Evolutionary conservation across 1,284 basidiomycete species (phyloP).

Genomic region (Puccinia triticina): DNA sequence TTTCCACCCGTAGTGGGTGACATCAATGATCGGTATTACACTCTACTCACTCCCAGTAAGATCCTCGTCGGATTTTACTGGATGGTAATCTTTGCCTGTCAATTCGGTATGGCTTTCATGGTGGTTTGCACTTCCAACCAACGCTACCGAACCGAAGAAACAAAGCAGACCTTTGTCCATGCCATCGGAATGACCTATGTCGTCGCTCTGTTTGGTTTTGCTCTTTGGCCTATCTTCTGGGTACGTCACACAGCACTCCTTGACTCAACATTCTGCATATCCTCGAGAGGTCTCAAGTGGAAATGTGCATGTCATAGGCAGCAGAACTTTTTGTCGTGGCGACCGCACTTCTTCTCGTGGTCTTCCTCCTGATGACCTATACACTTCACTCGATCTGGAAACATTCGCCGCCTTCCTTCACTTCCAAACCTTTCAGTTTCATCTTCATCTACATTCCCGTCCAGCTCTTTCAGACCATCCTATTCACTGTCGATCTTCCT

Average conservation of each 20-base stretch:
- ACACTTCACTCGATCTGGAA: conserved; percentile 41
- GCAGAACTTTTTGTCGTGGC: conserved; percentile 35
- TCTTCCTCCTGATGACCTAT: conserved; percentile 38
- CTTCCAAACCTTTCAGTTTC: conserved; percentile 63
- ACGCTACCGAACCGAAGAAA: conserved; percentile 50
- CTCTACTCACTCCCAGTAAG: conserved; percentile 44
- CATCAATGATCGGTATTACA: conserved; percentile 51
- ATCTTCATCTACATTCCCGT: conserved; percentile 64
- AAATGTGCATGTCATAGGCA: neutral
- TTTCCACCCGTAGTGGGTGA: conserved; percentile 33
- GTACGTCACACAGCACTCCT: neutral
- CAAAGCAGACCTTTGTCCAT: conserved; percentile 50
- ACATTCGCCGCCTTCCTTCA: conserved; percentile 53
- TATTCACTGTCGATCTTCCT: conserved; percentile 63
- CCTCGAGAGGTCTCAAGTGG: neutral
- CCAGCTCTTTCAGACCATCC: conserved; percentile 63
- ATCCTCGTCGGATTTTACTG: conserved; percentile 47
- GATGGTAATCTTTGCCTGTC: conserved; percentile 39
- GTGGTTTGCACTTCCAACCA: conserved; percentile 49
- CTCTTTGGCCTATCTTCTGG: conserved; percentile 52
- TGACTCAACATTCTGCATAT: neutral
- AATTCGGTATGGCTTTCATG: conserved; percentile 45
- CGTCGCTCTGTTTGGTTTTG: conserved; percentile 41
- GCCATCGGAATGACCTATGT: conserved; percentile 48
- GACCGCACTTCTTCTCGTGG: conserved; percentile 20